These are phyloP conservation scores for Atkinsonella texensis DNA, from an alignment of 2,329 filamentous ascomycete genomes.

Conservation along the genomic window DNA sequence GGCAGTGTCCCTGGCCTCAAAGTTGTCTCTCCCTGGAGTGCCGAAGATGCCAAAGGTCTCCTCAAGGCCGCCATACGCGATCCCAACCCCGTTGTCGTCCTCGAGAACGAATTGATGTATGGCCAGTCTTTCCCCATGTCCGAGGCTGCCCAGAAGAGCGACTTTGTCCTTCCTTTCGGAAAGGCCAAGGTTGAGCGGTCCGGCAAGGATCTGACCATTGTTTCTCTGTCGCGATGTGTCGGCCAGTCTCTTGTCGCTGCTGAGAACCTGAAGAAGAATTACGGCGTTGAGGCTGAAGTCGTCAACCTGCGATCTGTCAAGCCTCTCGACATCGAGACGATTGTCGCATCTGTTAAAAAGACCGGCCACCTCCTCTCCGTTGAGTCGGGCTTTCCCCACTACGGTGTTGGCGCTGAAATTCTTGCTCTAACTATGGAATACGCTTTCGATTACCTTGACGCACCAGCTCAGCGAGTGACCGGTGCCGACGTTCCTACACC, in stretches of 20 bases:
- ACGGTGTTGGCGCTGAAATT: constrained; percentile 85
- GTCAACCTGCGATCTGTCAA: constrained; percentile 98
- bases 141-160: constrained; percentile 86
- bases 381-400: constrained; percentile 93
- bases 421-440: constrained; percentile 95
- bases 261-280: constrained; percentile 87
- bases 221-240: constrained; percentile 88
- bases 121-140: constrained; percentile 95
- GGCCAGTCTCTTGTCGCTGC: constrained; percentile 83
- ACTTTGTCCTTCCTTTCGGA: constrained; percentile 94
- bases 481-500: constrained; percentile 96
- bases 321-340: constrained; percentile 88
- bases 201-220: constrained; percentile 92
- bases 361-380: constrained; percentile 83
- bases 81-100: constrained; percentile 88
- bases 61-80: constrained; percentile 96
- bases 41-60: constrained; percentile 96
- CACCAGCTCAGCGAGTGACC: constrained; percentile 85
- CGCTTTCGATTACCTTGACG: constrained; percentile 93
- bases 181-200: constrained; percentile 98
- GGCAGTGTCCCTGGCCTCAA: constrained; percentile 95
- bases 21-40: constrained; percentile 91
- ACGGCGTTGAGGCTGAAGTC: constrained; percentile 90
- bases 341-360: constrained; percentile 98
- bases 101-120: constrained; percentile 87